A percentile compares a stretch with the other conserved stretches of the same genome.
Conservation (phyloP, 2,329 filamentous ascomycete species). For the Verticillium nubilum region DNA sequence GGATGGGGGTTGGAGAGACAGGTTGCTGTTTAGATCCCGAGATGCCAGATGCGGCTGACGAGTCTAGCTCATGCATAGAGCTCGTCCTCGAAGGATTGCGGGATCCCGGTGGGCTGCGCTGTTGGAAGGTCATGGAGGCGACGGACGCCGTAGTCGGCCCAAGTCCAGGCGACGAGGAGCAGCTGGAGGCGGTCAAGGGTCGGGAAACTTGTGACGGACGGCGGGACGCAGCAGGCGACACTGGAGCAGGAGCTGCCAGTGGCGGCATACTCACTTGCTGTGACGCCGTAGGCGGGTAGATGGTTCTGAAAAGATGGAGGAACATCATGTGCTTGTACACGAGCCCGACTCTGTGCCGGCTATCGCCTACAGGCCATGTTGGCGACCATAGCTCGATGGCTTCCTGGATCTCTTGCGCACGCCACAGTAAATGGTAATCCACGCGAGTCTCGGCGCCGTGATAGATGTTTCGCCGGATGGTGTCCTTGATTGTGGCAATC, state of each 20-base stretch:
- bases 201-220: conserved; percentile 13
- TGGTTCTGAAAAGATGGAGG: conserved; percentile 57
- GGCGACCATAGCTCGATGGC: conserved; percentile 72
- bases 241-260: conserved; percentile 9
- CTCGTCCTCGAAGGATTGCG: conserved; percentile 30
- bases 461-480: conserved; percentile 63
- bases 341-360: conserved; percentile 48
- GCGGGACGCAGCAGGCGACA: conserved; percentile 8
- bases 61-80: conserved; percentile 30
- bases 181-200: conserved; percentile 19
- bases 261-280: conserved; percentile 2
- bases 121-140: conserved; percentile 16
- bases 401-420: conserved; percentile 69
- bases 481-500: conserved; percentile 72
- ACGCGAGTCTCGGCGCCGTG: conserved; percentile 60
- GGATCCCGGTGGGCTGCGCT: conserved; percentile 23
- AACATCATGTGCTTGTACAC: conserved; percentile 63
- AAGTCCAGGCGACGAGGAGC: conserved; percentile 26
- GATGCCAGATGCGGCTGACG: not conserved
- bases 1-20: conserved; percentile 41
- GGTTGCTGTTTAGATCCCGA: conserved; percentile 6
- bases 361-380: conserved; percentile 50
- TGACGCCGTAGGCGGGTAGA: conserved; percentile 44
- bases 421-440: conserved; percentile 67
- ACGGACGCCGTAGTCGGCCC: conserved; percentile 10